A percentile compares a stretch with the other conserved stretches of the same genome.
phyloP scores from a whole-genome alignment of 768 basidiomycete species.

The Phylloporus arenicola region DNA sequence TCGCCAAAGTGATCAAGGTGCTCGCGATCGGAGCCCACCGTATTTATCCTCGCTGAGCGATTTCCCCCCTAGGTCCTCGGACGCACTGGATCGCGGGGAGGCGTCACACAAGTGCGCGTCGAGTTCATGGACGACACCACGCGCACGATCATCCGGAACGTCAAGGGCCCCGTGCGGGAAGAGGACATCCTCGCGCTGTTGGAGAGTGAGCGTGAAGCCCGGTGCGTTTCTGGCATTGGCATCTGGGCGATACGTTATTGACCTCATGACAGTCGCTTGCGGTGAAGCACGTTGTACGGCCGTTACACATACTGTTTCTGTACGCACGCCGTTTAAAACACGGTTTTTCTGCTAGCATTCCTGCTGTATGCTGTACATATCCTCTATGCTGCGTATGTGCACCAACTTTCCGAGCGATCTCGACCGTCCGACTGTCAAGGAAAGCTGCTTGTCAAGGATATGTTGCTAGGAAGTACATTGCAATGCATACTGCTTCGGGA shows the following conservation, averaged over 20 bases:
- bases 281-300: constrained; percentile 3
- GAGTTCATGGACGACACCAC: constrained; percentile 98
- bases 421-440: not conserved
- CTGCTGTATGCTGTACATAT: constrained; percentile 3
- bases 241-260: not conserved
- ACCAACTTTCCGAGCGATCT: not conserved
- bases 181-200: constrained; percentile 95
- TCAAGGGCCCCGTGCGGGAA: constrained; percentile 95
- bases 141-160: constrained; percentile 97
- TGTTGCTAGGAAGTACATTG: constrained; percentile 30
- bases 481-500: constrained; percentile 20
- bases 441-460: constrained; percentile 15
- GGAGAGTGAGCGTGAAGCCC: constrained; percentile 98
- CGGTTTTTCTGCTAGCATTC: not conserved
- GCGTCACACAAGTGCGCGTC: constrained; percentile 98
- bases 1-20: constrained; percentile 97
- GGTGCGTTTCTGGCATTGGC: constrained; percentile 43
- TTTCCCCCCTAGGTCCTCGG: constrained; percentile 74
- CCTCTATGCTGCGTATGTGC: not conserved
- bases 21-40: not conserved
- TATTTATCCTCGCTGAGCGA: not conserved
- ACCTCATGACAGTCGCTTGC: constrained; percentile 17
- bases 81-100: constrained; percentile 97
- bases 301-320: not conserved
- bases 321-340: not conserved